Percentiles rank a stretch among this genome's conserved stretches.
Conservation (phyloP, 2,329 filamentous ascomycete species). For the Pyrenophora tritici-repentis region DNA sequence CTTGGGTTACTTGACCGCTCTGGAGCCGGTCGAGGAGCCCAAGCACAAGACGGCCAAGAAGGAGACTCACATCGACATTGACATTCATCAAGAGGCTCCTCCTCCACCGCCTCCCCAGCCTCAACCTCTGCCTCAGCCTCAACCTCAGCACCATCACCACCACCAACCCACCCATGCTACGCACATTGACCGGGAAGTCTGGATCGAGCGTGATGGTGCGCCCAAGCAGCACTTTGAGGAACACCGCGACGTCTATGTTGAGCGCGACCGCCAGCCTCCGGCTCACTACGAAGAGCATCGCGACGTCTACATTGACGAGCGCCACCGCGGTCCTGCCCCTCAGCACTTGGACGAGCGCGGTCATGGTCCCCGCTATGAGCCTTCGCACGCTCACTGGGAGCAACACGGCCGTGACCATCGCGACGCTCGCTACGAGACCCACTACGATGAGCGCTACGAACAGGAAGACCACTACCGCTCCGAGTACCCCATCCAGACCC, state of each 20-base stretch:
- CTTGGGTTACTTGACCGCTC: constrained; percentile 40
- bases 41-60: constrained; percentile 23
- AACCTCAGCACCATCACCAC: neutral
- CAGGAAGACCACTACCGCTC: constrained; percentile 26
- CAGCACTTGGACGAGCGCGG: constrained; percentile 34
- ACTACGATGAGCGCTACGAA: constrained; percentile 31
- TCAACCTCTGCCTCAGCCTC: neutral
- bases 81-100: constrained; percentile 31
- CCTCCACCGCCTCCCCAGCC: constrained; percentile 9
- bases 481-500: constrained; percentile 23
- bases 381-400: constrained; percentile 21
- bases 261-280: constrained; percentile 34
- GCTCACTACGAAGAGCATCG: constrained; percentile 30
- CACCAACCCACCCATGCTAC: constrained; percentile 25
- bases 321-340: constrained; percentile 17
- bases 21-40: constrained; percentile 39
- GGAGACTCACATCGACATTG: constrained; percentile 40
- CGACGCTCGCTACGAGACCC: constrained; percentile 19
- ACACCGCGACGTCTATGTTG: constrained; percentile 36
- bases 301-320: constrained; percentile 34
- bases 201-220: constrained; percentile 33
- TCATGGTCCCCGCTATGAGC: constrained; percentile 24
- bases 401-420: constrained; percentile 19
- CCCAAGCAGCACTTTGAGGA: constrained; percentile 34
- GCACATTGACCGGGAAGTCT: constrained; percentile 37